Conservation (phyloP, 345 rosid genomes). For the Eutrema yunnanense region DNA sequence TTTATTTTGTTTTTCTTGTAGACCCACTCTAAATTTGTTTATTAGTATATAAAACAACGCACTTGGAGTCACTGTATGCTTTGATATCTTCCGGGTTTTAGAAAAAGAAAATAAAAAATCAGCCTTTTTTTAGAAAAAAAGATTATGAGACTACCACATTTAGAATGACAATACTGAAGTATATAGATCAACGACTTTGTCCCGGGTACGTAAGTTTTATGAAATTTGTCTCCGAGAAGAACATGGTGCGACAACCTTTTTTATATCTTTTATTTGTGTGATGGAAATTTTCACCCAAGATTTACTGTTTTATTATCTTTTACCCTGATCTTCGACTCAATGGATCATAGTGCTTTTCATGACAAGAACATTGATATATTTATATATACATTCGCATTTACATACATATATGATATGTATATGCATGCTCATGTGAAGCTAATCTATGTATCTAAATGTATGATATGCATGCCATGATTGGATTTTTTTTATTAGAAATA, state of each 20-base stretch:
- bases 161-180: neutral
- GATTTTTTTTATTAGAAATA: neutral
- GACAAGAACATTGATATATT: neutral
- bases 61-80: constrained; percentile 18
- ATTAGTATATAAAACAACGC: constrained; percentile 14
- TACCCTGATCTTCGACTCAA: constrained; percentile 10
- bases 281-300: neutral
- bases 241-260: neutral
- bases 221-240: constrained; percentile 12
- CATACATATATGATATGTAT: neutral
- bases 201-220: constrained; percentile 4
- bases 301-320: constrained; percentile 25
- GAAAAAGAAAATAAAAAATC: neutral
- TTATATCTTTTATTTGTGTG: neutral
- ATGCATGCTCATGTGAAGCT: neutral
- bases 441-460: neutral
- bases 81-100: neutral
- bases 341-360: constrained; percentile 4
- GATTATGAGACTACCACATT: neutral
- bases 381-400: neutral
- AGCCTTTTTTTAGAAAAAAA: neutral
- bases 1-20: neutral
- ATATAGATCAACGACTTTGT: constrained; percentile 2
- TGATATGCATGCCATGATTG: neutral
- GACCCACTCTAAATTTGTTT: neutral